Evolutionary conservation across 129 eudicot genomes (phyloP), one percentile per base, ranked within the genome.

Genomic region (Tagetes erecta): DNA sequence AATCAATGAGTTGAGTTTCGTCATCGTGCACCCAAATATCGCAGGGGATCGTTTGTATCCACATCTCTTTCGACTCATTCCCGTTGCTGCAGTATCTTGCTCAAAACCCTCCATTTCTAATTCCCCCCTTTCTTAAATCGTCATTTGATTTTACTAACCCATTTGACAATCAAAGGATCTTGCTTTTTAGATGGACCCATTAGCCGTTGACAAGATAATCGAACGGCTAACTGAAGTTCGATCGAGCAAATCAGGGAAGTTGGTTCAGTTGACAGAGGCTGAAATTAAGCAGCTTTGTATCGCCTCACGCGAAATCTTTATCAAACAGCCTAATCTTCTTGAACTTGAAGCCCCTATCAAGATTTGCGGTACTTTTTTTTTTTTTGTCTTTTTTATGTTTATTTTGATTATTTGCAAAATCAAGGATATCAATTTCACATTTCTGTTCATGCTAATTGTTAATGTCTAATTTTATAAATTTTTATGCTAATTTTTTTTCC

Each of bases 331-430:
- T 58, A 94, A 88, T 88, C 98, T 94, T 64, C 97, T 94, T 45
- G 98, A 94, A 65, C 97, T 94, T 65, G 89, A 90, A 80, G 97
- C 98, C n/a, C 98, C 98, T 73, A 90, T 94, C 72, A 94, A 94
- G 90, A 94, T 94, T 88, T 94, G 98, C 52, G 98, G 98, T 94
- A 86, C 3, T n/a, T n/a, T n/a, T n/a, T n/a, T 80, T 46, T 27
- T 67, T 10, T 20, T 37, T 44, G 31, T 76, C 1, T 37, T 49
- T 27, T 31, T 47, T 64, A 64, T 20, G 51, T 65, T 65, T 75
- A 27, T 64, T 58, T 55, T 56, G 8, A 36, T 42, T 1, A 66
- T 59, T 65, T 53, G 67, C n/a, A 42, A 27, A 35, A 62, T 60
- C n/a, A 34, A 4, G 11, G 60, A 20, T 33, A 27, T 7, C 71